phyloP scores from a whole-genome alignment of 2,329 filamentous ascomycete species.

The Fusarium sp. region DNA sequence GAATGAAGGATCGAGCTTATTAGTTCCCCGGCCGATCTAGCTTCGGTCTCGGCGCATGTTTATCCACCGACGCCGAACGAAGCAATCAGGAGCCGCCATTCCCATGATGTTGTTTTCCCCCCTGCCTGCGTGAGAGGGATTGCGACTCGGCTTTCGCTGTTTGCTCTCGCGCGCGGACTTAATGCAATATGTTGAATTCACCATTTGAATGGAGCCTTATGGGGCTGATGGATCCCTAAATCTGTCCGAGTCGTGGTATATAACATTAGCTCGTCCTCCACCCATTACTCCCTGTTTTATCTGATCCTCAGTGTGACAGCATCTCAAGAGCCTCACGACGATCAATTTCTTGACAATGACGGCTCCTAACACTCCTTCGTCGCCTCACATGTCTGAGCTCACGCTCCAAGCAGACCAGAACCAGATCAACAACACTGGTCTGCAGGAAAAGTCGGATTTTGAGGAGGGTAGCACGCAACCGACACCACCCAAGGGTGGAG shows the following conservation, averaged over 20 bases:
- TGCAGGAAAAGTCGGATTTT: constrained; percentile 18
- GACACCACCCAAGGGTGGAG: not conserved
- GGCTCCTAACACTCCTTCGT: constrained; percentile 4
- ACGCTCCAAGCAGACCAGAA: constrained; percentile 16
- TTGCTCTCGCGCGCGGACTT: constrained; percentile 23
- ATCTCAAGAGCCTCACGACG: not conserved
- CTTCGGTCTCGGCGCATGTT: not conserved
- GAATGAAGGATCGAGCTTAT: not conserved
- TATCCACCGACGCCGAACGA: not conserved
- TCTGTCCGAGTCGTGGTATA: constrained; percentile 4
- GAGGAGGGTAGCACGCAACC: constrained; percentile 17
- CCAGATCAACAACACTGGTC: not conserved
- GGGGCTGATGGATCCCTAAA: constrained; percentile 1
- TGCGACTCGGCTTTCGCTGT: not conserved
- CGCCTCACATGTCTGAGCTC: constrained; percentile 20
- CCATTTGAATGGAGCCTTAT: not conserved
- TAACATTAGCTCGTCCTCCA: constrained; percentile 7
- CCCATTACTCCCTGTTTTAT: not conserved
- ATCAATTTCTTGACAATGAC: not conserved
- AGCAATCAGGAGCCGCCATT: constrained; percentile 12
- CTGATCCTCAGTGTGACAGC: constrained; percentile 13
- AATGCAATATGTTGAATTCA: not conserved
- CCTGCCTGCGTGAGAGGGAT: not conserved
- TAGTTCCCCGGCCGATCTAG: not conserved
- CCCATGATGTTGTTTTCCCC: not conserved